Evolutionary conservation across 192 early-diverging fungal species (phyloP).

Genomic region (Pilaira anomala): DNA sequence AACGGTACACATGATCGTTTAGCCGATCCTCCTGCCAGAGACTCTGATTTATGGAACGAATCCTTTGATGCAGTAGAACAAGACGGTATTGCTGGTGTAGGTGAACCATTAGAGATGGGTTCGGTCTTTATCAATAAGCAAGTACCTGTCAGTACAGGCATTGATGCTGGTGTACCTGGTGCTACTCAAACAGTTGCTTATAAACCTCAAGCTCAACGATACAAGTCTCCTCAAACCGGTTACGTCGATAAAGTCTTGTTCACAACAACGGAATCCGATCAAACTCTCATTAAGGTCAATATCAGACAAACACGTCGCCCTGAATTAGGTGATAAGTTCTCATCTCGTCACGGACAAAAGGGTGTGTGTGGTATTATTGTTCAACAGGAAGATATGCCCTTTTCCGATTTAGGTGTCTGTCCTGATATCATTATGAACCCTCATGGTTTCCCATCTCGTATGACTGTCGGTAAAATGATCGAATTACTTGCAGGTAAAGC

Average conservation of each 20-base stretch:
- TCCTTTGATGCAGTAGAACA: slow-evolving; percentile 72
- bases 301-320: slow-evolving; percentile 92
- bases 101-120: slow-evolving; percentile 70
- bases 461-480: slow-evolving; percentile 99
- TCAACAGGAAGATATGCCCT: slow-evolving; percentile 97
- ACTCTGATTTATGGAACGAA: slow-evolving; percentile 38
- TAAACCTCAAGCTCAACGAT: slow-evolving; percentile 72
- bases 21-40: slow-evolving; percentile 52
- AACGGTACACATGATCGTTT: slow-evolving; percentile 78
- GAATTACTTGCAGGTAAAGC: slow-evolving; percentile 96
- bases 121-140: slow-evolving; percentile 85
- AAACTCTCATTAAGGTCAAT: slow-evolving; percentile 86
- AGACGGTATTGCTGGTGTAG: slow-evolving; percentile 89
- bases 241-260: slow-evolving; percentile 91
- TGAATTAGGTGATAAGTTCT: slow-evolving; percentile 98
- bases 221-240: slow-evolving; percentile 87
- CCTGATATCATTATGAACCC: slow-evolving; percentile 99
- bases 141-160: slow-evolving; percentile 70
- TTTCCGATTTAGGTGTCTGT: slow-evolving; percentile 81
- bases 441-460: slow-evolving; percentile 97
- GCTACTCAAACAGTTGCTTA: slow-evolving; percentile 55
- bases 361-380: slow-evolving; percentile 97
- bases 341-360: slow-evolving; percentile 96
- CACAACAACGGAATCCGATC: slow-evolving; percentile 90
- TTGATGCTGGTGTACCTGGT: slow-evolving; percentile 51